Evolutionary conservation across 2,329 filamentous ascomycete species (phyloP).

Genomic region (Penicillium glabrum): DNA sequence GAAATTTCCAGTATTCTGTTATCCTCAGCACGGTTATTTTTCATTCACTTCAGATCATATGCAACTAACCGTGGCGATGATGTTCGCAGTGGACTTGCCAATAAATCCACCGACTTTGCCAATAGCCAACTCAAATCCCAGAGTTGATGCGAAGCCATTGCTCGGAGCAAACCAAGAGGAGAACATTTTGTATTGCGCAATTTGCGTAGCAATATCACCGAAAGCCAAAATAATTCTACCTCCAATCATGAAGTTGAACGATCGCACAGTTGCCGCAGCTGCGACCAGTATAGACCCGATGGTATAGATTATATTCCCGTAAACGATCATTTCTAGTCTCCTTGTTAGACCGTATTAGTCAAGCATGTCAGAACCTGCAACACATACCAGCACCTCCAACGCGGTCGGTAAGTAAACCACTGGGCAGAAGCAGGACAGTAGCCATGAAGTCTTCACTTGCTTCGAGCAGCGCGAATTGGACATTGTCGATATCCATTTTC

Average conservation of each 20-base stretch:
- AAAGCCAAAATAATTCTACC: slow-evolving; percentile 57
- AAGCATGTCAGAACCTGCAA: not conserved
- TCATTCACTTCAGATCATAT: not conserved
- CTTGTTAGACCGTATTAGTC: no score
- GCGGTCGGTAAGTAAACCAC: slow-evolving; percentile 58
- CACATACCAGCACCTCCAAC: slow-evolving; percentile 55
- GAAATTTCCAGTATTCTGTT: slow-evolving; percentile 57
- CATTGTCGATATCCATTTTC: slow-evolving; percentile 60
- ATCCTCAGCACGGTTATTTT: not conserved
- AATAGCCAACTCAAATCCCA: slow-evolving; percentile 61
- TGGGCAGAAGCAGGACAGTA: slow-evolving; percentile 55
- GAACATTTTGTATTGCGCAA: slow-evolving; percentile 66
- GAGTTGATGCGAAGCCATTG: slow-evolving; percentile 61
- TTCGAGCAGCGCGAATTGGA: slow-evolving; percentile 59
- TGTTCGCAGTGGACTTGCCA: slow-evolving; percentile 60
- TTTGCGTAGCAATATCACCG: slow-evolving; percentile 64
- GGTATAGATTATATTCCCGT: slow-evolving; percentile 61
- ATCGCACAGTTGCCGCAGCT: slow-evolving; percentile 56
- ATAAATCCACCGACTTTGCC: slow-evolving; percentile 60
- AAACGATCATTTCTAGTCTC: slow-evolving; percentile 52
- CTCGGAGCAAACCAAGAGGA: slow-evolving; percentile 64
- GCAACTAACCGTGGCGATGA: slow-evolving; percentile 49
- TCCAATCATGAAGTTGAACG: slow-evolving; percentile 61
- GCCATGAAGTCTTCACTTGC: slow-evolving; percentile 64
- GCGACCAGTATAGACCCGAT: slow-evolving; percentile 61